Conservation (phyloP, 768 basidiomycete species). For the Tricholoma sp. region DNA sequence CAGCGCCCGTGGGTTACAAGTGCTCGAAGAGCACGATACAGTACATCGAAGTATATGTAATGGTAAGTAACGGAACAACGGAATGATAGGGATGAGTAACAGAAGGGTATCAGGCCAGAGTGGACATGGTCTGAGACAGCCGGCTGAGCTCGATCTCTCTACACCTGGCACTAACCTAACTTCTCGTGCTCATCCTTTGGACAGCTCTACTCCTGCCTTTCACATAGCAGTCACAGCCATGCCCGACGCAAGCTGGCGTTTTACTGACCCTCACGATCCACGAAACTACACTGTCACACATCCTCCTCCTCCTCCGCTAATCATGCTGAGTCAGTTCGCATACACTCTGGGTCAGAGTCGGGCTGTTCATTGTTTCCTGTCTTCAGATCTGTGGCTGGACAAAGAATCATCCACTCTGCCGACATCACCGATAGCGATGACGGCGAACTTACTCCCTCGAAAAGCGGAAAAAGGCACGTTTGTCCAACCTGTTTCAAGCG, state of each 20-base stretch:
- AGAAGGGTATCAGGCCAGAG: too few species aligned
- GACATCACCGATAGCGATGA: constrained; percentile 20
- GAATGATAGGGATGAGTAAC: too few species aligned
- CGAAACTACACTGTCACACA: not conserved
- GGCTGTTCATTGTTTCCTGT: constrained; percentile 19
- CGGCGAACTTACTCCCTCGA: constrained; percentile 16
- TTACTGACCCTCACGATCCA: not conserved
- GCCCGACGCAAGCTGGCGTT: not conserved
- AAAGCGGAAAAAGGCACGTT: constrained; percentile 40
- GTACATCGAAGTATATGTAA: too few species aligned
- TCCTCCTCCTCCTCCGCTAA: not conserved
- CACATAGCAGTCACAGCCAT: constrained; percentile 26
- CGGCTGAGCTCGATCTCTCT: too few species aligned
- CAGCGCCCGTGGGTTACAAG: too few species aligned
- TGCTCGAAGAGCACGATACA: too few species aligned
- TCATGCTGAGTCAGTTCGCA: not conserved
- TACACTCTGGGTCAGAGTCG: not conserved
- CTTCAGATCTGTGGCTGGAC: constrained; percentile 5
- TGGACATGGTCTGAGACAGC: too few species aligned
- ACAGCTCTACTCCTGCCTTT: constrained; percentile 32
- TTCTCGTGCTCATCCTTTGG: constrained; percentile 24
- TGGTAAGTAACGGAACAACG: too few species aligned
- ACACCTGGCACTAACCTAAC: constrained; percentile 1
- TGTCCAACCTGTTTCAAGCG: constrained; percentile 54
- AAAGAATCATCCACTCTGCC: constrained; percentile 6